Percentiles rank a stretch among this genome's conserved stretches.
phyloP scores from a whole-genome alignment of 495 filamentous ascomycete genomes.

The Penicillium macrosclerotiorum region DNA sequence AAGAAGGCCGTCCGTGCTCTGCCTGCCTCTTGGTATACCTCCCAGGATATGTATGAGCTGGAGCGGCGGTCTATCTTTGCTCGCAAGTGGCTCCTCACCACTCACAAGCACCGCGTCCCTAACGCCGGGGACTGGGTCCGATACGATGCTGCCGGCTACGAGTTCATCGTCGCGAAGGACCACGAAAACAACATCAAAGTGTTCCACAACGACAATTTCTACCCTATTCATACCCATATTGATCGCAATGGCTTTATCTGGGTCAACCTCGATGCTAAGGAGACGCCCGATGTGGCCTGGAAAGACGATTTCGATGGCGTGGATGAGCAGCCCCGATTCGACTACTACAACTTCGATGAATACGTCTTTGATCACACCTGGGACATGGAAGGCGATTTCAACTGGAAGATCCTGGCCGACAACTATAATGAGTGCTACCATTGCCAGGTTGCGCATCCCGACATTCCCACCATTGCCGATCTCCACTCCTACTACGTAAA shows the following conservation, averaged over 20 bases:
- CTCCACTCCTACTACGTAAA: conserved; percentile 42
- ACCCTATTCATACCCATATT: conserved; percentile 40
- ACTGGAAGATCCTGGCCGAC: conserved; percentile 51
- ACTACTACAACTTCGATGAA: conserved; percentile 43
- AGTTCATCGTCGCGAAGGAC: conserved; percentile 44
- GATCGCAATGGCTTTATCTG: conserved; percentile 49
- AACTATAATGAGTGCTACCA: conserved; percentile 57
- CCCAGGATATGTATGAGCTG: conserved; percentile 45
- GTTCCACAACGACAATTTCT: conserved; percentile 46
- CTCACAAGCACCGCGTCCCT: conserved; percentile 43
- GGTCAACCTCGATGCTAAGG: conserved; percentile 43
- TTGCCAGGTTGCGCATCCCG: conserved; percentile 47
- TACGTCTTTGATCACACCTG: conserved; percentile 48
- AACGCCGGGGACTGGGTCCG: conserved; percentile 44
- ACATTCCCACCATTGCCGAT: conserved; percentile 42
- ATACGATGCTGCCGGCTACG: conserved; percentile 45
- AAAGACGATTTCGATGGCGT: conserved; percentile 40
- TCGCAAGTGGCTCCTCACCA: conserved; percentile 47
- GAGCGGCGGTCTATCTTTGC: conserved; percentile 50
- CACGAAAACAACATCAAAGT: conserved; percentile 43
- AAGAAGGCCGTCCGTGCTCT: conserved; percentile 35
- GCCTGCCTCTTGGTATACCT: conserved; percentile 47
- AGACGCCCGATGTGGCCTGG: conserved; percentile 37
- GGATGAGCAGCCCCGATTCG: conserved; percentile 39
- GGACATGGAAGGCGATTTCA: conserved; percentile 45